phyloP scores from a whole-genome alignment of 345 rosid species.

The Euphorbia pulcherrima region DNA sequence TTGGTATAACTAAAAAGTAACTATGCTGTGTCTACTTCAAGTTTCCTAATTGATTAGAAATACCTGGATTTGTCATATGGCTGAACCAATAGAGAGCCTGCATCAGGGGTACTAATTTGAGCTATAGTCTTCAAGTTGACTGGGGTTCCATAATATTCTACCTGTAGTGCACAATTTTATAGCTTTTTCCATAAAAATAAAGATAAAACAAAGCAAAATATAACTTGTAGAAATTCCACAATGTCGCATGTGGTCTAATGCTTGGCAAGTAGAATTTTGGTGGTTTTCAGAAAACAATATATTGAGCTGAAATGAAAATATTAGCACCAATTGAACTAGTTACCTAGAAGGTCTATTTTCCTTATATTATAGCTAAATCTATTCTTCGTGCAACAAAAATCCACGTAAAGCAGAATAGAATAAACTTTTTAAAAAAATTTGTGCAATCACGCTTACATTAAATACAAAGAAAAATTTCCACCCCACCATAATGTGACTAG shows the following conservation, averaged over 20 bases:
- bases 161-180: conserved; percentile 36
- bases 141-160: conserved; percentile 92
- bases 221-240: background rate
- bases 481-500: too few relatives aligned
- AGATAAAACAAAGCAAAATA: background rate
- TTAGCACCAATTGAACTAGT: background rate
- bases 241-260: background rate
- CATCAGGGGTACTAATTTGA: conserved; percentile 90
- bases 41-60: background rate
- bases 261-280: background rate
- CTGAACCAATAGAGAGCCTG: conserved; percentile 80
- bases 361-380: background rate
- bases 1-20: too few relatives aligned
- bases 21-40: background rate
- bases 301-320: conserved; percentile 1
- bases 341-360: background rate
- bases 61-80: conserved; percentile 97
- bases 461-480: too few relatives aligned
- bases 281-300: background rate
- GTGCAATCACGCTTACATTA: too few relatives aligned
- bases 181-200: background rate
- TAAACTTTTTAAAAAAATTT: too few relatives aligned
- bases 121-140: conserved; percentile 86
- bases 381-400: background rate
- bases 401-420: background rate